Evolutionary conservation across 2,329 filamentous ascomycete genomes (phyloP), one percentile per base, ranked within the genome.

Genomic region (Aspergillus bombycis): DNA sequence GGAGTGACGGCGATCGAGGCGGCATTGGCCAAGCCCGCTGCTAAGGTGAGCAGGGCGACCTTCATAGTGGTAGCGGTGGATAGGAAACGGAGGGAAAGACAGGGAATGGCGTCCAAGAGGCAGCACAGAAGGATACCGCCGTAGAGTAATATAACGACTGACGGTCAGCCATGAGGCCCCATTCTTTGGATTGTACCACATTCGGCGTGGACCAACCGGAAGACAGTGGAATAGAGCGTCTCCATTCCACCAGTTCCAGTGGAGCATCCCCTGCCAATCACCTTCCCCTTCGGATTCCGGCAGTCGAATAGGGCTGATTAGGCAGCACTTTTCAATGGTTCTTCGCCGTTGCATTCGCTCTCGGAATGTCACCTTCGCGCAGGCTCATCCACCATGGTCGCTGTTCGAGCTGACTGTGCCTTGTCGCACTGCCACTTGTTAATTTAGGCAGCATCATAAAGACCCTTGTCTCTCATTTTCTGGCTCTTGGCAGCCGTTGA

Each of bases 31-130:
- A 66, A 38, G 57, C 62, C 57, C 14, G 57, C 62, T 5, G 60
- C 54, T 14, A 64, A 41, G 34, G 58, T 41, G 16, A 64, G 26
- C 9, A 62, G 30, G 59, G 60, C 38, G 26, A 66, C 34, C 60
- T 65, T 66, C 64, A 66, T 64, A 41, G 62, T 60, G 52, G 53
- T 34, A n/a, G 38, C 57, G 50, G 38, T 26, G 30, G 46, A 8
- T 28, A n/a, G 38, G 28, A 16, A 45, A 23, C n/a, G 28, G 12
- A 30, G 57, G 43, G 11, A 38, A n/a, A 46, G n/a, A 57, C 16
- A 45, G 45, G 34, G 23, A 45, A 45, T 60, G 26, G 16, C 11
- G 38, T 55, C n/a, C 9, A 36, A 16, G 19, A n/a, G 34, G 36
- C 8, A 34, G n/a, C 19, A 21, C 11, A 16, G 41, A 46, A 50